Evolutionary conservation across 345 rosid genomes (phyloP).

Genomic region (Rhizophora mangle): DNA sequence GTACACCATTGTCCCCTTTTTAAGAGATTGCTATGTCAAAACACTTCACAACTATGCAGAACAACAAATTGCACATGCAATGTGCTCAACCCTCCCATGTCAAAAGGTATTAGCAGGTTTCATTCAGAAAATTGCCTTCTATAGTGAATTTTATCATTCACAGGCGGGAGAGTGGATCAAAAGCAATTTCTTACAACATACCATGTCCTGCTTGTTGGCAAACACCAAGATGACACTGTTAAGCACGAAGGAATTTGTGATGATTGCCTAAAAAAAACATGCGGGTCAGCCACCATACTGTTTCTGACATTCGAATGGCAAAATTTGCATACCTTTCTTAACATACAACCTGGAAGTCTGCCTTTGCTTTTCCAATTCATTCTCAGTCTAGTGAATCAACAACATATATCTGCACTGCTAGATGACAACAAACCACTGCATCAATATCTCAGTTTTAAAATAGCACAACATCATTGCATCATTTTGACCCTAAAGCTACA

Average conservation of each 20-base stretch:
- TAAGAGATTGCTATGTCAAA: not conserved
- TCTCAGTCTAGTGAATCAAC: conserved; percentile 97
- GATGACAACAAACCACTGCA: not conserved
- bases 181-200: conserved; percentile 23
- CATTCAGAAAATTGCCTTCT: not conserved
- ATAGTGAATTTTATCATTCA: not conserved
- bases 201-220: conserved; percentile 99
- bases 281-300: conserved; percentile 22
- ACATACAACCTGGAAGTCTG: conserved; percentile 83
- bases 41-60: not conserved
- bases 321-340: conserved; percentile 15
- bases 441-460: not conserved
- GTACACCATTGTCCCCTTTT: not conserved
- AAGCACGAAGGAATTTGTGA: conserved; percentile 94
- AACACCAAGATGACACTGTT: conserved; percentile 90
- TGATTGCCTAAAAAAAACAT: conserved; percentile 55
- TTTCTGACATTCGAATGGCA: conserved; percentile 15
- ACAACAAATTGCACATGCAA: not conserved
- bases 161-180: not conserved
- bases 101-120: not conserved
- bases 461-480: not conserved
- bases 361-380: conserved; percentile 82
- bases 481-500: not conserved
- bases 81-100: not conserved
- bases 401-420: conserved; percentile 72